Evolutionary conservation across 2,329 filamentous ascomycete genomes (phyloP), one percentile per base, ranked within the genome.

Genomic region (Sporothrix brasiliensis): DNA sequence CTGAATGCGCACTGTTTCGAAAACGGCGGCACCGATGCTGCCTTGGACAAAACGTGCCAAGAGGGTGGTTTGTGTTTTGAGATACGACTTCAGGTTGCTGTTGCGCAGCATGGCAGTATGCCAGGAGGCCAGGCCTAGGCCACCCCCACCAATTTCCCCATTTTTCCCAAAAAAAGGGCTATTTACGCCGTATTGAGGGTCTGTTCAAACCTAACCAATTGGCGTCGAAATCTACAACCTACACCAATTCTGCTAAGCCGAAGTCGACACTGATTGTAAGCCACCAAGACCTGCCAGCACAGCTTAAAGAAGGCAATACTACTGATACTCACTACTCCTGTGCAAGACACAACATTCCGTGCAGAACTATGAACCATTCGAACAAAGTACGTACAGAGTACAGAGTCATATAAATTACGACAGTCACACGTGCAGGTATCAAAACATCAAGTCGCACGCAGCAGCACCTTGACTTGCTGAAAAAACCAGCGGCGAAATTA

Each of bases 401-500:
- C 34, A 34, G 5, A 7, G 6, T 34, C 34, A 34, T 34, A 16
- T 34, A 16, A 44, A 11, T 16, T 44, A 44, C 41, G 41, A 16
- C 41, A 44, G 13, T 3, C 41, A 14, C 14, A 44, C 11, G 14
- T 14, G 4, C 41, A 44, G 41, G 10, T 16, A 44, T 14, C 41
- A 34, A 34, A 9, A 34, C 49, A 9, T n/a, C 16, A n/a, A n/a
- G 19, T 44, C 49, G 19, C 49, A 50, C 21, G 6, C 6, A n/a
- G 2, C 11, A 34, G 30, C 54, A 39, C 7, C 54, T 39, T 39
- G 16, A 4, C 30, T 39, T 58, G 54, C 30, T 39, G 41, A 61
- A 49, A 67, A 27, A 19, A 39, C 47, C 47, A 63, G 34, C 58
- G 56, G 56, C 21, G 27, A 63, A 21, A 71, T 74, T 72, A 56